Evolutionary conservation across 495 filamentous ascomycete species (phyloP).

Genomic region (Letharia columbiana): DNA sequence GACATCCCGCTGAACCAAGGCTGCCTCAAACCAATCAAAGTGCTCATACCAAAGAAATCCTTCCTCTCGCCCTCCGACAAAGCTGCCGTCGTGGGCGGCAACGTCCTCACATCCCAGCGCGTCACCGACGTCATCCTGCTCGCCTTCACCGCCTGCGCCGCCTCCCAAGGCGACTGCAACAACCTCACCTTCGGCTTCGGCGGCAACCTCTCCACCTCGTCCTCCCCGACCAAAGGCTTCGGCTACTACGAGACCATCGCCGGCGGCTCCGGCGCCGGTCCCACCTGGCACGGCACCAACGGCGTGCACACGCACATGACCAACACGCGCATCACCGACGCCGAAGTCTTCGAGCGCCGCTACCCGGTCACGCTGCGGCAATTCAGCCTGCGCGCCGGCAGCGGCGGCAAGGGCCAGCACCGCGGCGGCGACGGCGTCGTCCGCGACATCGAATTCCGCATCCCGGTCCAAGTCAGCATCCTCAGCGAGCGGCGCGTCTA

Average conservation of each 20-base stretch:
- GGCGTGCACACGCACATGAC: conserved; percentile 98
- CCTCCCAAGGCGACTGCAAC: conserved; percentile 87
- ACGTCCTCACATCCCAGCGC: conserved; percentile 84
- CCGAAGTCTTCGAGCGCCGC: conserved; percentile 88
- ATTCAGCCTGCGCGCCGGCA: conserved; percentile 67
- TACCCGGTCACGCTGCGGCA: conserved; percentile 83
- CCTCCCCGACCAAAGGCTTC: conserved; percentile 78
- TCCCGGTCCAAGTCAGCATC: conserved; percentile 81
- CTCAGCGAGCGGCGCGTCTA: conserved; percentile 81
- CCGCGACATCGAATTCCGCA: conserved; percentile 88
- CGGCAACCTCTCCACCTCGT: conserved; percentile 24
- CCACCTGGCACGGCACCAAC: conserved; percentile 77
- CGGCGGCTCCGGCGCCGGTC: conserved; percentile 81
- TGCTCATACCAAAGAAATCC: conserved; percentile 72
- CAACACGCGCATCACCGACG: conserved; percentile 96
- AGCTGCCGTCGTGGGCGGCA: conserved; percentile 91
- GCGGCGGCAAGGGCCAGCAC: conserved; percentile 65
- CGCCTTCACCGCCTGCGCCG: conserved; percentile 84
- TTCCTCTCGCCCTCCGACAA: conserved; percentile 80
- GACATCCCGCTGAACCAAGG: conserved; percentile 97
- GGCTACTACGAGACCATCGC: conserved; percentile 89
- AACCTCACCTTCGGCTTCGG: conserved; percentile 54
- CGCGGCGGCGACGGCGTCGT: conserved; percentile 84
- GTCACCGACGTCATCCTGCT: conserved; percentile 74
- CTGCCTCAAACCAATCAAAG: conserved; percentile 78